Conservation (phyloP, 1,139 yeast genomes). For the Yamadazyma dushanensis region DNA sequence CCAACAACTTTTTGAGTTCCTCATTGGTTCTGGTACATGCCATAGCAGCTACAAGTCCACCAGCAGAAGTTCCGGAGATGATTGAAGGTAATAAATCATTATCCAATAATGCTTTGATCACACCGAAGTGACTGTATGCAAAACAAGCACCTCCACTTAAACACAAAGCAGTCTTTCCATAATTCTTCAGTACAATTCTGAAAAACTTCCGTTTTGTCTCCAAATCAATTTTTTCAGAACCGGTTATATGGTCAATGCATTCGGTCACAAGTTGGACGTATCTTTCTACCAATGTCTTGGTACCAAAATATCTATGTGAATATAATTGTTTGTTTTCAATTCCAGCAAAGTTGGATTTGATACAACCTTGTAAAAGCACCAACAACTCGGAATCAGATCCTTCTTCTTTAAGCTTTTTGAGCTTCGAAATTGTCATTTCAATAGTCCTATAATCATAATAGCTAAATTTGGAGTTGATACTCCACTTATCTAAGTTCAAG, state of each 20-base stretch:
- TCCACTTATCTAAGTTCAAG: constrained; percentile 66
- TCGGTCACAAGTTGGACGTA: constrained; percentile 55
- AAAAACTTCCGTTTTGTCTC: constrained; percentile 55
- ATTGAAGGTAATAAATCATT: constrained; percentile 66
- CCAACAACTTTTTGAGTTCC: constrained; percentile 56
- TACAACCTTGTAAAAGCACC: constrained; percentile 62
- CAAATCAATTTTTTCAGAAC: constrained; percentile 35
- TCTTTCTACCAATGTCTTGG: constrained; percentile 59
- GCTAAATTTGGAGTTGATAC: constrained; percentile 57
- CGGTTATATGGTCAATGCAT: constrained; percentile 46
- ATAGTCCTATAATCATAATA: constrained; percentile 70
- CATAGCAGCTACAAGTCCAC: constrained; percentile 77
- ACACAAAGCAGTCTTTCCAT: constrained; percentile 72
- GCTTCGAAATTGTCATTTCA: constrained; percentile 46
- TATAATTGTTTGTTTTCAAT: constrained; percentile 71
- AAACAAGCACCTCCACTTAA: constrained; percentile 82
- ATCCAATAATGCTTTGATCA: constrained; percentile 69
- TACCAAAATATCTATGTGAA: constrained; percentile 75
- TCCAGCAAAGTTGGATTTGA: constrained; percentile 76
- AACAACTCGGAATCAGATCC: constrained; percentile 48
- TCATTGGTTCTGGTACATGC: constrained; percentile 70
- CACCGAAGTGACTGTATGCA: constrained; percentile 77
- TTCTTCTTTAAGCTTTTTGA: constrained; percentile 35
- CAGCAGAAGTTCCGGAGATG: constrained; percentile 80
- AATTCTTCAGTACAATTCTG: constrained; percentile 58